phyloP scores from a whole-genome alignment of 2,329 filamentous ascomycete genomes.

The Paecilomyces dactylethromorphus region DNA sequence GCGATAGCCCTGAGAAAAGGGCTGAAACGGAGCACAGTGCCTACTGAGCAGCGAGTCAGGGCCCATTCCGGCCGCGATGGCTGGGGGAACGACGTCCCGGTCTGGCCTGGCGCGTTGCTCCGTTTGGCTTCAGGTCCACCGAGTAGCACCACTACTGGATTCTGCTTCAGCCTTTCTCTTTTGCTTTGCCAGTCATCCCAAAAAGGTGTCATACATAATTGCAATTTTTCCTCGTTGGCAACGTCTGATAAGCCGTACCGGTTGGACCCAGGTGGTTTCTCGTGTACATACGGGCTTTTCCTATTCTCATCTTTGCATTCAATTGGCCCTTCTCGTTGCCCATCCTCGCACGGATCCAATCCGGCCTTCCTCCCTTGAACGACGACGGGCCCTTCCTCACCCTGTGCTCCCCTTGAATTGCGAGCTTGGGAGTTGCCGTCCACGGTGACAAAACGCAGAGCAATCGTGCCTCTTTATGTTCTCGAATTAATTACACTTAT shows the following conservation, averaged over 20 bases:
- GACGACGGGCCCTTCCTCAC: neutral
- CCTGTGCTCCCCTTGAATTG: neutral
- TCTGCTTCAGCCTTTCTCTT: neutral
- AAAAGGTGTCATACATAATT: neutral
- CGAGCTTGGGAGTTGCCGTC: neutral
- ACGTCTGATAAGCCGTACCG: neutral
- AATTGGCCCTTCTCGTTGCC: neutral
- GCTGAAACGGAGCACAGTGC: neutral
- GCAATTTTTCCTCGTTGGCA: neutral
- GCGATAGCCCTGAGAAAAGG: neutral
- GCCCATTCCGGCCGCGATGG: slow-evolving; percentile 1
- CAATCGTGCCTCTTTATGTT: slow-evolving; percentile 2
- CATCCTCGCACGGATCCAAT: neutral
- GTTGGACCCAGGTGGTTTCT: neutral
- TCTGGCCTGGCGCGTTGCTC: neutral
- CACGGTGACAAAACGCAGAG: neutral
- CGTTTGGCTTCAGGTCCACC: neutral
- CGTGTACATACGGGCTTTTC: neutral
- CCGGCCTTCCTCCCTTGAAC: neutral
- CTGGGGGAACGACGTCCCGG: neutral
- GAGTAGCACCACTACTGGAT: neutral
- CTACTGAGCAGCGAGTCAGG: neutral
- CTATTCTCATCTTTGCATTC: neutral
- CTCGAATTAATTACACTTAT: slow-evolving; percentile 9
- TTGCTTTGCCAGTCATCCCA: neutral